These are phyloP conservation scores for Lentinula edodes DNA, from an alignment of 768 basidiomycete genomes.

Conservation along the genomic window DNA sequence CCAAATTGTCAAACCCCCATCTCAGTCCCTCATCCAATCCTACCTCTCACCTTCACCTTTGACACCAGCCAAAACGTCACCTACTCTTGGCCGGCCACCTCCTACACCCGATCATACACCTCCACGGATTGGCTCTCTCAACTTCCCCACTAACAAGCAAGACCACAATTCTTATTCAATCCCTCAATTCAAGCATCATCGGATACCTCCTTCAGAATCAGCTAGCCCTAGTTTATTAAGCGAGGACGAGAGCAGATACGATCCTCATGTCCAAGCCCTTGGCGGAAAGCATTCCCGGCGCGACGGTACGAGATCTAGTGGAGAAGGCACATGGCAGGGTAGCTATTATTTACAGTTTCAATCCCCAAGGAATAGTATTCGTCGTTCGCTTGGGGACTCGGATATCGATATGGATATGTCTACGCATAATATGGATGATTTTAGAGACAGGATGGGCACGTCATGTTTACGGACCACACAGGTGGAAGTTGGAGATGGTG, in stretches of 20 bases:
- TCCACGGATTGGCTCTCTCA: not conserved
- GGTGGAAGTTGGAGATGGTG: constrained; percentile 4
- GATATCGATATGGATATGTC: not conserved
- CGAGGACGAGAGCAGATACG: not conserved
- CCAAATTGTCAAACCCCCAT: not conserved
- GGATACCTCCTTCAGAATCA: not conserved
- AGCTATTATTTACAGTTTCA: not conserved
- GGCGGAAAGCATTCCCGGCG: not conserved
- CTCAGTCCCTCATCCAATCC: not conserved
- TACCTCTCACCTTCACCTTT: not conserved
- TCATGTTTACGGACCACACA: constrained; percentile 6
- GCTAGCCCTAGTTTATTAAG: not conserved
- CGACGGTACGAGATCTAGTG: not conserved
- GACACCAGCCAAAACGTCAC: constrained; percentile 3
- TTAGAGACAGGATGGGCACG: constrained; percentile 2
- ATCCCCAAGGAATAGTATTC: not conserved
- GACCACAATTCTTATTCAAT: not conserved
- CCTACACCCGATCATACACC: constrained; percentile 7
- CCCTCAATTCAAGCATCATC: not conserved
- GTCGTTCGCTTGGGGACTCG: not conserved
- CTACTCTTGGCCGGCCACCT: not conserved
- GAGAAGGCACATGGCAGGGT: not conserved
- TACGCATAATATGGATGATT: not conserved
- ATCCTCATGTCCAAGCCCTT: not conserved
- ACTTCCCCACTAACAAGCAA: not conserved